These are phyloP conservation scores for Fusarium udum DNA, from an alignment of 2,329 filamentous ascomycete species.

Conservation along the genomic window DNA sequence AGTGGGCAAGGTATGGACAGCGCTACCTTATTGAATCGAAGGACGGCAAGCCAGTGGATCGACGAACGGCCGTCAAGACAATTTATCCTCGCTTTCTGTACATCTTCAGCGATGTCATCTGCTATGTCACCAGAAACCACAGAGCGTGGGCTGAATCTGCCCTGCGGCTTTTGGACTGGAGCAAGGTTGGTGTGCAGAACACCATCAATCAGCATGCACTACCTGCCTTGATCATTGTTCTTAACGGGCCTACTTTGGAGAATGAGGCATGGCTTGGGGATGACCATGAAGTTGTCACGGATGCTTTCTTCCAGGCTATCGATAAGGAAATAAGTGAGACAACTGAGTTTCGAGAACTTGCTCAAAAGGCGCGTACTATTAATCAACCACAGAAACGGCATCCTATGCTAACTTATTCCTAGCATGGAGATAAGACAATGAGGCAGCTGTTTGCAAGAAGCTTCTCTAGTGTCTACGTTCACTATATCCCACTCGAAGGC, in stretches of 20 bases:
- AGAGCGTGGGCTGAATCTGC: neutral
- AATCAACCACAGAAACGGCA: fast-evolving
- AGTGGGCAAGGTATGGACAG: neutral
- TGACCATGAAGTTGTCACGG: neutral
- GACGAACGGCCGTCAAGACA: neutral
- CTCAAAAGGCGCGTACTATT: neutral
- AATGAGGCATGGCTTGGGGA: neutral
- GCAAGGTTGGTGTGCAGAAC: neutral
- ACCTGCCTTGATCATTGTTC: neutral
- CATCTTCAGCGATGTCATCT: neutral
- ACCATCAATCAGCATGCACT: neutral
- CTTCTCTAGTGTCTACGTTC: neutral
- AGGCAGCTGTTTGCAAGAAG: neutral
- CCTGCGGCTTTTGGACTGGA: neutral
- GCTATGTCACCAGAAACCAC: neutral
- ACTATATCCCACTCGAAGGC: neutral
- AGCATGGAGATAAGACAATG: neutral
- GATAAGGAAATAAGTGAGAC: neutral
- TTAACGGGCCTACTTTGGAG: neutral
- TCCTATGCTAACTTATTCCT: neutral
- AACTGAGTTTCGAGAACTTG: neutral
- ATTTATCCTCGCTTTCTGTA: neutral
- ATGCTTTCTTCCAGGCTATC: neutral
- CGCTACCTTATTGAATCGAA: neutral
- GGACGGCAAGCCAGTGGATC: neutral